Evolutionary conservation across 2,329 filamentous ascomycete species (phyloP), one percentile per base, ranked within the genome.

Genomic region (Aphanoascus verrucosus): DNA sequence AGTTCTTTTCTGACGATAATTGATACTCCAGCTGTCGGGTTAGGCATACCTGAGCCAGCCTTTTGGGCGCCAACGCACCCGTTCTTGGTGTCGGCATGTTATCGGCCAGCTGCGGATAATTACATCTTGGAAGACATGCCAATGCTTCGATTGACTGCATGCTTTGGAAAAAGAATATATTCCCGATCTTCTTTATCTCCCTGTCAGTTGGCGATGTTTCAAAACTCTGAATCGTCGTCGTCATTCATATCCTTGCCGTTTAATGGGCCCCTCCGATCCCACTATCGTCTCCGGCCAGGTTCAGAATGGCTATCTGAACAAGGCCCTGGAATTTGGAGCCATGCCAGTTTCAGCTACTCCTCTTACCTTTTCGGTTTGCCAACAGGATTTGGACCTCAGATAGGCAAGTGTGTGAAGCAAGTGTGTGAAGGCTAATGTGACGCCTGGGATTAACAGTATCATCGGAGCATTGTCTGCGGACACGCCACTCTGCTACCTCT

Each of bases 51-150:
- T 34, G 14, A 37, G 20, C 32, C 14, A 11, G 15, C 28, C 17
- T 47, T n/a, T 46, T 37, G 45, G 46, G 46, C 46, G 46, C 35
- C 46, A 49, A 49, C 14, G 28, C 23, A 28, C 2, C 17, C 15
- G 46, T 40, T 51, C 49, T 31, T 35, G 28, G 23, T 28, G 14
- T 2, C 4, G 43, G 38, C 49, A 37, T 51, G 35, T 23, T 17
- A 17, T 51, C 49, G 49, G 49, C 49, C 49, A 51, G 31, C 40
- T 17, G 31, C 49, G 49, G 49, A n/a, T 35, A 44, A 43, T 20
- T 45, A 8, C 3, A 2, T 19, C 43, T 32, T 46, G 14, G 17
- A 4, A 4, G 23, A 28, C 23, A 28, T 28, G 7, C 23, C 23
- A 28, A 28, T 28, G 3, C 23, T 28, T 28, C 23, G 3, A 4